These are phyloP conservation scores for Aspergillus cavernicola DNA, from an alignment of 495 filamentous ascomycete genomes.

Conservation along the genomic window DNA sequence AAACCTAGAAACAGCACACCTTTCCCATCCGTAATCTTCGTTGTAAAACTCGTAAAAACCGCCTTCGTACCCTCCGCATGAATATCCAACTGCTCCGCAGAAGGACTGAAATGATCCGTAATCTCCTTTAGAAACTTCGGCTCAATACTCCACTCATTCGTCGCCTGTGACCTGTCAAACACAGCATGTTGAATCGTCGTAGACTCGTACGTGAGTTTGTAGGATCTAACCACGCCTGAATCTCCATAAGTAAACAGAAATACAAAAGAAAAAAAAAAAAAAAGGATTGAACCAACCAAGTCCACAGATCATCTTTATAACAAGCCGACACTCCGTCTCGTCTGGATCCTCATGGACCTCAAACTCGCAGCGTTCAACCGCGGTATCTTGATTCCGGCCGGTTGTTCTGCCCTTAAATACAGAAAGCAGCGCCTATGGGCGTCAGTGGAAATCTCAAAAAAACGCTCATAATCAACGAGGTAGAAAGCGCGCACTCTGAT, in stretches of 20 bases:
- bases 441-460: conserved; percentile 2
- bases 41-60: conserved; percentile 92
- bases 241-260: not conserved
- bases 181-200: conserved; percentile 78
- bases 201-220: conserved; percentile 86
- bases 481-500: conserved; percentile 48
- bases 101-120: conserved; percentile 85
- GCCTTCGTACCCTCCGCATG: conserved; percentile 65
- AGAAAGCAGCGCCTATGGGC: conserved; percentile 60
- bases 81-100: conserved; percentile 88
- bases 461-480: not conserved
- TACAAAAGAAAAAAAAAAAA: not conserved
- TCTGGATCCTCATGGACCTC: conserved; percentile 69
- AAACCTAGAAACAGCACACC: conserved; percentile 43
- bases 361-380: conserved; percentile 85
- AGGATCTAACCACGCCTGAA: conserved; percentile 87
- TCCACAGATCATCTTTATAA: conserved; percentile 78
- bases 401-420: conserved; percentile 64
- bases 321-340: conserved; percentile 71
- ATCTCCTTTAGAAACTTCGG: conserved; percentile 75
- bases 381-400: conserved; percentile 69
- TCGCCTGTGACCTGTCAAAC: conserved; percentile 67
- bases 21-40: conserved; percentile 80
- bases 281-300: conserved; percentile 55
- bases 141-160: conserved; percentile 75